These are phyloP conservation scores for Penicillium fimorum DNA, from an alignment of 495 filamentous ascomycete species.

Conservation along the genomic window DNA sequence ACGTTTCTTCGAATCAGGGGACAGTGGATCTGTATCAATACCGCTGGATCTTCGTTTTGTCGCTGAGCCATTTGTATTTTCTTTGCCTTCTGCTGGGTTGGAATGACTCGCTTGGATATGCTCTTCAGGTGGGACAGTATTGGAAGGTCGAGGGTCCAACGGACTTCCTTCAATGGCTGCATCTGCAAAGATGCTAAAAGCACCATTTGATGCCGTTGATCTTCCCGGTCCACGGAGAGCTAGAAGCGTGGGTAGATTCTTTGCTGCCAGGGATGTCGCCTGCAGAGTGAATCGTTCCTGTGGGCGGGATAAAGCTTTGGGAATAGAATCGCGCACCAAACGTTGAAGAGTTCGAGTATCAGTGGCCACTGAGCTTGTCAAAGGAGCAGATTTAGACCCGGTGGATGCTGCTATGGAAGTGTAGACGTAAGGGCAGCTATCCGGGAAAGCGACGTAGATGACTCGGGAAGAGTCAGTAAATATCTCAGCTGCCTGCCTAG, in stretches of 20 bases:
- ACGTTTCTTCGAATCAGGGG: conserved; percentile 58
- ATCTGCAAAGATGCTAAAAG: conserved; percentile 75
- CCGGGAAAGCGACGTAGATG: conserved; percentile 76
- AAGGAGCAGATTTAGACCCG: conserved; percentile 25
- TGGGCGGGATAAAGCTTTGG: conserved; percentile 70
- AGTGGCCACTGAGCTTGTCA: conserved; percentile 33
- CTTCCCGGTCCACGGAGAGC: conserved; percentile 63
- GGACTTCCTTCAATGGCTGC: conserved; percentile 57
- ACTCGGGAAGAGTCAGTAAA: conserved; percentile 59
- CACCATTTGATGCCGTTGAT: conserved; percentile 66
- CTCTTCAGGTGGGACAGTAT: conserved; percentile 44
- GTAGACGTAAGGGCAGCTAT: conserved; percentile 71
- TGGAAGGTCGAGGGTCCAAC: conserved; percentile 49
- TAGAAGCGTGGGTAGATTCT: conserved; percentile 64
- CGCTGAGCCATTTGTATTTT: conserved; percentile 20
- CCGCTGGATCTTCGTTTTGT: conserved; percentile 6
- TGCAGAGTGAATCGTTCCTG: conserved; percentile 66
- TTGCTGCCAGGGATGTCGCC: conserved; percentile 62
- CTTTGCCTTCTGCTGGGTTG: conserved; percentile 21
- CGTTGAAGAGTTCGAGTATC: conserved; percentile 64
- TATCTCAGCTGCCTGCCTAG: conserved; percentile 33
- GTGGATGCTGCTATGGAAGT: conserved; percentile 56
- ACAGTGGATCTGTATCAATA: conserved; percentile 52
- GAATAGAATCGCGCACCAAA: conserved; percentile 70
- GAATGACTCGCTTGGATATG: conserved; percentile 27